phyloP scores from a whole-genome alignment of 352 stramenopile genomes.

The Globisporangium takayamanum region DNA sequence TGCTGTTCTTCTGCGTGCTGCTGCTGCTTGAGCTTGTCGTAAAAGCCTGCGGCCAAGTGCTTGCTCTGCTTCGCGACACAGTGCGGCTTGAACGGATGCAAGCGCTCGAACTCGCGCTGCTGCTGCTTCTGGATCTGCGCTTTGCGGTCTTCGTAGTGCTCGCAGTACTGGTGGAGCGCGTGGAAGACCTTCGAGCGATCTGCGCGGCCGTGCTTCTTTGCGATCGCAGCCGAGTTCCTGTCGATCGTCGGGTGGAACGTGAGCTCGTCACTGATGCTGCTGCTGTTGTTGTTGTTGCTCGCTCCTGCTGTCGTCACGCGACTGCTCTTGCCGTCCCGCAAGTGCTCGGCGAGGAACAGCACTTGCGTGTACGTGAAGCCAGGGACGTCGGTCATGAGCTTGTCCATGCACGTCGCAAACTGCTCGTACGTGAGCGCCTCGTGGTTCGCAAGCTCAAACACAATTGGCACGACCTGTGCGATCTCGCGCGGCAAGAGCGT shows the following conservation, averaged over 20 bases:
- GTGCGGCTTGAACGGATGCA: constrained; percentile 61
- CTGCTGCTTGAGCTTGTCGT: constrained; percentile 38
- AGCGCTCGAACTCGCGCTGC: constrained; percentile 45
- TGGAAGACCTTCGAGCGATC: constrained; percentile 59
- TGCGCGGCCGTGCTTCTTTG: constrained; percentile 50
- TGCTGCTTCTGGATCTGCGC: constrained; percentile 44
- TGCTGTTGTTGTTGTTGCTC: constrained; percentile 13
- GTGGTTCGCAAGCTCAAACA: constrained; percentile 60
- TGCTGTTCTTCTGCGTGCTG: constrained; percentile 1
- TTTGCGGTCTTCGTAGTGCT: constrained; percentile 60
- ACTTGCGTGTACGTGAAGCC: constrained; percentile 70
- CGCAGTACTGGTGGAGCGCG: constrained; percentile 64
- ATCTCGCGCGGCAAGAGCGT: constrained; percentile 47
- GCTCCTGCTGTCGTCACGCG: constrained; percentile 10
- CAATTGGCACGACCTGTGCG: constrained; percentile 41
- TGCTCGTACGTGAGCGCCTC: constrained; percentile 28
- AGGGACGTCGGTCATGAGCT: constrained; percentile 48
- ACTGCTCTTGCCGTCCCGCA: constrained; percentile 33
- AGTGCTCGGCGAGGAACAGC: constrained; percentile 51
- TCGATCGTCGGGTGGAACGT: constrained; percentile 70
- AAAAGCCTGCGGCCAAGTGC: constrained; percentile 34
- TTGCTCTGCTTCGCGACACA: constrained; percentile 39
- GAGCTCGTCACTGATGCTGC: constrained; percentile 35
- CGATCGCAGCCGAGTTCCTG: constrained; percentile 58
- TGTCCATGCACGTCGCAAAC: constrained; percentile 57